These are phyloP conservation scores for Coriaria nepalensis DNA, from an alignment of 306 rosid genomes.

Conservation along the genomic window DNA sequence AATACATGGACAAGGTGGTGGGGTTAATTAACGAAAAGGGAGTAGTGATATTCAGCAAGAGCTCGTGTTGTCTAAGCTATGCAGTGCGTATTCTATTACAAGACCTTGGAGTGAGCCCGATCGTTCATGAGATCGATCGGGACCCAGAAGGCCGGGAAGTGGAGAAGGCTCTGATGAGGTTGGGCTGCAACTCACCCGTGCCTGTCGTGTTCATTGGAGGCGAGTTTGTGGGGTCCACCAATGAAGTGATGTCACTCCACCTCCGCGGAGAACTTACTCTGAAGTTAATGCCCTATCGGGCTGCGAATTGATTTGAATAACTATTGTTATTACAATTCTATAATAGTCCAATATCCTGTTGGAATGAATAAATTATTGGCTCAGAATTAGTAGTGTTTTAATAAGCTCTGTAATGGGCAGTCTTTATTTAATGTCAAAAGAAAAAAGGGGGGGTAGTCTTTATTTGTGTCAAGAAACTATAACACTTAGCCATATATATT, in stretches of 20 bases:
- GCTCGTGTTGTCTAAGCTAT: constrained; percentile 83
- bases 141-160: constrained; percentile 84
- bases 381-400: constrained; percentile 23
- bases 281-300: constrained; percentile 39
- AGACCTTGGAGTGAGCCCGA: constrained; percentile 46
- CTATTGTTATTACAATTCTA: too few relatives aligned
- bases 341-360: constrained; percentile 20
- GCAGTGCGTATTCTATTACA: constrained; percentile 64
- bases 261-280: constrained; percentile 56
- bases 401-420: constrained; percentile 16
- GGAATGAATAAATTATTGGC: constrained; percentile 48
- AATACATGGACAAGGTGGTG: constrained; percentile 67
- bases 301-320: constrained; percentile 7
- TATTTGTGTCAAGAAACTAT: too few relatives aligned
- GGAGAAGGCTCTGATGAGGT: constrained; percentile 67
- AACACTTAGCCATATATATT: too few relatives aligned
- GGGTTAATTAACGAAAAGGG: constrained; percentile 70
- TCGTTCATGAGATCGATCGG: constrained; percentile 62
- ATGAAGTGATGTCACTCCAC: constrained; percentile 95
- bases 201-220: constrained; percentile 97
- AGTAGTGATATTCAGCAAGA: constrained; percentile 89
- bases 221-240: constrained; percentile 65
- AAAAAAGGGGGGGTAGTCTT: too few relatives aligned
- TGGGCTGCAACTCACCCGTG: constrained; percentile 55
- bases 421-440: too few relatives aligned